Conservation (phyloP, 2,329 filamentous ascomycete genomes). For the Plenodomus lindquistii region DNA sequence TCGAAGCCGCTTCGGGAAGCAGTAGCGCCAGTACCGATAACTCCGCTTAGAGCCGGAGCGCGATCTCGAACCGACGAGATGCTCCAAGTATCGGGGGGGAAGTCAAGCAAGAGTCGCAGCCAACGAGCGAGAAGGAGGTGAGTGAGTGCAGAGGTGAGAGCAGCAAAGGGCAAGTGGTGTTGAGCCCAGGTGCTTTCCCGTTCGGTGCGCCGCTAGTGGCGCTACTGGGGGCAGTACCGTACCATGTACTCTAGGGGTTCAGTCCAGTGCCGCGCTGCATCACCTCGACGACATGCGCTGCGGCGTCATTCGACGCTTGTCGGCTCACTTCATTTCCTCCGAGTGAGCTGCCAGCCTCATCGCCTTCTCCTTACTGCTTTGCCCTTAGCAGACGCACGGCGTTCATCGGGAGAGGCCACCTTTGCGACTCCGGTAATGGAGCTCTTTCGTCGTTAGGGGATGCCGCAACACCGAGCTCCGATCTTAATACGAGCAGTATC, state of each 20-base stretch:
- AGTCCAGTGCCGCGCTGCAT: slow-evolving; percentile 14
- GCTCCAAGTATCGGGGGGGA: not conserved
- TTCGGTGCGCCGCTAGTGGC: slow-evolving; percentile 24
- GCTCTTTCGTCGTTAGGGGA: no score
- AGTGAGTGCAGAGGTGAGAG: slow-evolving; percentile 24
- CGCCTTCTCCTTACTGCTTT: not conserved
- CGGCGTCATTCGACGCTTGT: not conserved
- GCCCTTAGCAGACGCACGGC: not conserved
- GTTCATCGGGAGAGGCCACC: not conserved
- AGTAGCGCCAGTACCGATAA: not conserved
- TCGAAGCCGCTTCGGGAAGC: slow-evolving; percentile 18
- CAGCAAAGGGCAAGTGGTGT: slow-evolving; percentile 22
- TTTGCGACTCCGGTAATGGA: not conserved
- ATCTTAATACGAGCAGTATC: not conserved
- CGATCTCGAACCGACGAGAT: not conserved
- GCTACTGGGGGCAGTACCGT: slow-evolving; percentile 4
- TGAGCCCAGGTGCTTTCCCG: slow-evolving; percentile 25
- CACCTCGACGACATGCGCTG: slow-evolving; percentile 1
- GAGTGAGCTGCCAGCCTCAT: not conserved
- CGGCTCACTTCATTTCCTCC: slow-evolving; percentile 1
- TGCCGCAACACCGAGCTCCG: slow-evolving; percentile 10
- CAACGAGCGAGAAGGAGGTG: slow-evolving; percentile 12
- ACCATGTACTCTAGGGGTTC: slow-evolving; percentile 20
- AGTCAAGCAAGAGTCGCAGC: not conserved
- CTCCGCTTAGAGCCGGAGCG: not conserved